Base-by-base conservation (phyloP, 352 stramenopile species). In the Paralagenidium karlingii region DNA sequence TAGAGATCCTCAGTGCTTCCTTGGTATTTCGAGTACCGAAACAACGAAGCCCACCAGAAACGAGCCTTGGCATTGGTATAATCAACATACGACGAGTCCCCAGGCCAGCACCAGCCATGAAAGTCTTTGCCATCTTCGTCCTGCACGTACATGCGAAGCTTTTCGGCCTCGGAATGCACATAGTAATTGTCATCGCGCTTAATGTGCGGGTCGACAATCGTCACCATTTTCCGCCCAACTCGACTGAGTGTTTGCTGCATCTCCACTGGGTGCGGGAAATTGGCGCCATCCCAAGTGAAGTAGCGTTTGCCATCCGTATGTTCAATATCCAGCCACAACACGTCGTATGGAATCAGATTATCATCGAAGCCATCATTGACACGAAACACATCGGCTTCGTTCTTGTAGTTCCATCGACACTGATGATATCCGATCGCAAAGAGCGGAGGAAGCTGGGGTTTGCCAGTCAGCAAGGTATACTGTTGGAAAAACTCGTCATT, bases 301-400 rank as follows among this genome's bases (percentile, higher is more conserved):
- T 96, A 96, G n/a, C 95, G 71, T 66, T 99, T 99, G 8, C 94
- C 94, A 55, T 98, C 81, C 10, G 96, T 99, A 63, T 99, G 96
- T 40, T 99, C 96, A 69, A 99, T 99, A 60, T 99, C 96, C 22
- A 99, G 76, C 96, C 96, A 99, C 18, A 99, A 57, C 10, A 99
- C 96, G 67, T 99, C 96, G 59, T 98, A 99, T 5, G 96, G 96
- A 53, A 99, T 98, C 58, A 99, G 67, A 31, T 97, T 63, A 45
- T 97, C 88, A 53, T 98, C 92, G 54, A 98, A 98, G 27, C 88
- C 90, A 19, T 63, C 65, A 49, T 92, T 56, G 8, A 89, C 75
- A 32, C 79, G 65, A 16, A 82, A 77, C 18, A 98, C 86, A 60
- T 98, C 94, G 15, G 78, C 68, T 46, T 99, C 96, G 60, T 99